These are phyloP conservation scores for Yamadazyma sp. DNA, from an alignment of 1,139 yeast species.

Conservation along the genomic window DNA sequence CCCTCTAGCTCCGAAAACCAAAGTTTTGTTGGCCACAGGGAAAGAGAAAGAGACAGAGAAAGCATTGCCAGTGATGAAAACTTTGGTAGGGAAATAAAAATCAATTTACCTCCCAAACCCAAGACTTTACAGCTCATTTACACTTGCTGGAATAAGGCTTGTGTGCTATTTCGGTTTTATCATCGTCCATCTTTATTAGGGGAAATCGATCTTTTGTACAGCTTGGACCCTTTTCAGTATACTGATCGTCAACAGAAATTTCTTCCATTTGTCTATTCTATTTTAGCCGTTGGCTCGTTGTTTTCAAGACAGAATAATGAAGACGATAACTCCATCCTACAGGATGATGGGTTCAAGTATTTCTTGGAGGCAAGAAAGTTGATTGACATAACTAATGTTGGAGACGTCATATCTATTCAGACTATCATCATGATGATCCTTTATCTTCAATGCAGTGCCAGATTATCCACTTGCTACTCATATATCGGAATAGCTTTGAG, in stretches of 20 bases:
- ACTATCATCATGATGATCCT: slow-evolving; percentile 72
- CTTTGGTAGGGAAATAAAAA: slow-evolving; percentile 49
- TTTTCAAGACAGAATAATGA: slow-evolving; percentile 48
- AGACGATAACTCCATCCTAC: slow-evolving; percentile 47
- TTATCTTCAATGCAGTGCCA: slow-evolving; percentile 86
- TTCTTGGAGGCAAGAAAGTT: slow-evolving; percentile 80
- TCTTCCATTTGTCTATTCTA: slow-evolving; percentile 69
- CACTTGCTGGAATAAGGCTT: slow-evolving; percentile 83
- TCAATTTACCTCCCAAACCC: slow-evolving; percentile 74
- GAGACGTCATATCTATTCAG: slow-evolving; percentile 55
- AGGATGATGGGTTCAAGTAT: slow-evolving; percentile 80
- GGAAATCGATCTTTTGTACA: slow-evolving; percentile 48
- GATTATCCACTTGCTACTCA: slow-evolving; percentile 86
- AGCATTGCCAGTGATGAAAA: slow-evolving; percentile 13
- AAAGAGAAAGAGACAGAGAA: slow-evolving; percentile 7
- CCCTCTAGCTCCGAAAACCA: slow-evolving; percentile 3
- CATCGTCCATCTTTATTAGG: slow-evolving; percentile 79
- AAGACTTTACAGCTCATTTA: slow-evolving; percentile 69
- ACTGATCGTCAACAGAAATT: slow-evolving; percentile 75
- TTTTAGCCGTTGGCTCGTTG: slow-evolving; percentile 64
- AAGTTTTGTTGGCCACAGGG: not conserved
- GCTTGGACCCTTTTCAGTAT: slow-evolving; percentile 67
- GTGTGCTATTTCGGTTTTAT: slow-evolving; percentile 80
- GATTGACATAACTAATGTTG: slow-evolving; percentile 58
- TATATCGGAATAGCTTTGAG: slow-evolving; percentile 91